Evolutionary conservation across 2,329 filamentous ascomycete species (phyloP).

Genomic region (Fusarium pseudonygamai): DNA sequence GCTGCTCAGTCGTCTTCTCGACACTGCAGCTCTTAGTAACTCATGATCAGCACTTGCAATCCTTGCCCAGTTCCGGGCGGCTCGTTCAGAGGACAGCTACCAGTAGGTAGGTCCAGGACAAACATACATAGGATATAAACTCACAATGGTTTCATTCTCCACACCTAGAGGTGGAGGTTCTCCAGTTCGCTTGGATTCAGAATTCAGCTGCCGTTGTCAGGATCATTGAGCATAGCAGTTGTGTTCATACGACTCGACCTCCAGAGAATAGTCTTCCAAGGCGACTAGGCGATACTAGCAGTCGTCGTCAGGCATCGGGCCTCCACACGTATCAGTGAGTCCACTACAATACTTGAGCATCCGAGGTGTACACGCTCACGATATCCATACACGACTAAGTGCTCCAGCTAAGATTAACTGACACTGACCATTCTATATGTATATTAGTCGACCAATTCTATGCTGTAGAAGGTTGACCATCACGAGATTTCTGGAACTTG

Average conservation of each 20-base stretch:
- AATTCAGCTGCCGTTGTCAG: conserved; percentile 20
- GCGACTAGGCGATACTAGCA: background rate
- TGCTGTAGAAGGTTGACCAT: background rate
- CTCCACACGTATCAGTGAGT: background rate
- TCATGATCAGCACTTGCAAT: background rate
- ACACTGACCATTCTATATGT: background rate
- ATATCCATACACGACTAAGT: background rate
- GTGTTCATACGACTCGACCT: background rate
- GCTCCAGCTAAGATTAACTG: background rate
- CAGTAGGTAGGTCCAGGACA: background rate
- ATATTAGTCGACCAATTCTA: conserved; percentile 5
- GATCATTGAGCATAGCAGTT: conserved; percentile 25
- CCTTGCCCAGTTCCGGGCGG: background rate
- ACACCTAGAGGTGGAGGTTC: conserved; percentile 28
- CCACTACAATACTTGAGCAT: background rate
- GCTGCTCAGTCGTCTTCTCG: background rate
- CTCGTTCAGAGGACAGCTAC: background rate
- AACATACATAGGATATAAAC: conserved; percentile 1
- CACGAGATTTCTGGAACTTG: background rate
- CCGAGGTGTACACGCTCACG: background rate
- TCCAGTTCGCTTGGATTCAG: conserved; percentile 2
- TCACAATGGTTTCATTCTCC: conserved; percentile 27
- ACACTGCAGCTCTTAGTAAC: background rate
- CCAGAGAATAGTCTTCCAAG: background rate
- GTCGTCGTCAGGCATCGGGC: background rate